Base-by-base conservation (phyloP, 345 rosid genomes). In the Eucalyptus caleyi region DNA sequence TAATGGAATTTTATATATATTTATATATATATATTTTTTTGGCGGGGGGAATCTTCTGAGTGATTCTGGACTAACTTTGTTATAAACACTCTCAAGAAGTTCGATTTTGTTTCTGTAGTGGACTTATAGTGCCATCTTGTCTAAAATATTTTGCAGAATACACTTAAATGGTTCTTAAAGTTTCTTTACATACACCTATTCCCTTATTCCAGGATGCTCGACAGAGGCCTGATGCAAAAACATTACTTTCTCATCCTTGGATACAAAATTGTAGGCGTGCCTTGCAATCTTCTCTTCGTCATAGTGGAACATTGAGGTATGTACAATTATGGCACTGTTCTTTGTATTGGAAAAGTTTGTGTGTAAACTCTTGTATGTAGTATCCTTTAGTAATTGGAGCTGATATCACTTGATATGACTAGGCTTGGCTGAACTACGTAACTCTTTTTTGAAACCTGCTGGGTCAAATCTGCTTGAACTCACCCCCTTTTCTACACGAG, bases 231-330 rank as follows among this genome's bases (percentile, higher is more conserved):
- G 99, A 98, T 95, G 99, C 99, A 87, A 97, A 98, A 93, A 96
- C 99, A n/a, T 89, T 98, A 88, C 99, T 98, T 90, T 98, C 99
- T 91, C 99, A 98, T 92, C 97, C 99, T 91, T 98, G 99, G 99
- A 97, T 98, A 93, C 95, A 93, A 89, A 97, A 96, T 89, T 96
- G 93, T 90, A 94, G 97, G 91, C 97, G 97, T 87, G 97, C 95
- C 65, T 94, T 97, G 91, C 98, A 97, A 92, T 95, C 99, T 92
- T 93, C 98, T 93, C 93, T 97, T 89, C 96, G 98, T 86, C 97
- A 96, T 88, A 96, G 94, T 93, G 97, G 95, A 90, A 92, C 97
- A 47, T 89, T 96, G 87, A 97, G 97, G 99, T 98, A 89, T 86
- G 51, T 60, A 77, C 60, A 60, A 59, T 87, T 54, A 23, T 8